Conservation (phyloP, 225 moss, liverwort and hornwort genomes). For the Pseudisothecium myosuroides region DNA sequence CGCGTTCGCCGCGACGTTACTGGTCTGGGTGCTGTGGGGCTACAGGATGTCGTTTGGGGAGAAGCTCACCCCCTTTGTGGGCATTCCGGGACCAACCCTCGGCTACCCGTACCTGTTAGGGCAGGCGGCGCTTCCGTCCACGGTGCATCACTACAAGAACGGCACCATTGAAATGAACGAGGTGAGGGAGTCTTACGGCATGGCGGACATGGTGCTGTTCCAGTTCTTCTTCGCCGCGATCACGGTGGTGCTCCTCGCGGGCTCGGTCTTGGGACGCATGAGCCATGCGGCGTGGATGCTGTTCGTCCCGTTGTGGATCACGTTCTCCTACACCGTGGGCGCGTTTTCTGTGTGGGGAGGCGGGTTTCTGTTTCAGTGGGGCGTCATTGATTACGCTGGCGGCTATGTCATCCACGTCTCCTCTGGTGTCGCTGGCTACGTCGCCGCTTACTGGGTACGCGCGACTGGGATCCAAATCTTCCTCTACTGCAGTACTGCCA, state of each 20-base stretch:
- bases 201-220: conserved; percentile 31
- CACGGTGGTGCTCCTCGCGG: conserved; percentile 31
- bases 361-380: conserved; percentile 42
- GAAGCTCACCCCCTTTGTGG: conserved; percentile 6
- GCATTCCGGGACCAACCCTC: conserved; percentile 14
- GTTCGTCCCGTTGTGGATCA: conserved; percentile 36
- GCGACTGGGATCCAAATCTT: not conserved
- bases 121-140: conserved; percentile 11
- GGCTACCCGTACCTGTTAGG: conserved; percentile 2
- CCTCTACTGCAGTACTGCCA: not conserved
- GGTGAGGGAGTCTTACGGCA: not conserved
- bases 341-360: conserved; percentile 44
- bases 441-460: conserved; percentile 41
- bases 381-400: conserved; percentile 40
- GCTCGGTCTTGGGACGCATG: conserved; percentile 31
- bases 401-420: conserved; percentile 45
- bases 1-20: conserved; percentile 25
- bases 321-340: conserved; percentile 34
- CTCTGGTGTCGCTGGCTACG: conserved; percentile 27
- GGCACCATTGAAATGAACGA: conserved; percentile 2
- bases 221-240: conserved; percentile 55
- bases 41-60: conserved; percentile 50
- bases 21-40: conserved; percentile 31
- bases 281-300: conserved; percentile 41
- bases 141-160: conserved; percentile 4